Evolutionary conservation across 371 early-diverging fungal genomes (phyloP).

Genomic region (Vavraia culicis): DNA sequence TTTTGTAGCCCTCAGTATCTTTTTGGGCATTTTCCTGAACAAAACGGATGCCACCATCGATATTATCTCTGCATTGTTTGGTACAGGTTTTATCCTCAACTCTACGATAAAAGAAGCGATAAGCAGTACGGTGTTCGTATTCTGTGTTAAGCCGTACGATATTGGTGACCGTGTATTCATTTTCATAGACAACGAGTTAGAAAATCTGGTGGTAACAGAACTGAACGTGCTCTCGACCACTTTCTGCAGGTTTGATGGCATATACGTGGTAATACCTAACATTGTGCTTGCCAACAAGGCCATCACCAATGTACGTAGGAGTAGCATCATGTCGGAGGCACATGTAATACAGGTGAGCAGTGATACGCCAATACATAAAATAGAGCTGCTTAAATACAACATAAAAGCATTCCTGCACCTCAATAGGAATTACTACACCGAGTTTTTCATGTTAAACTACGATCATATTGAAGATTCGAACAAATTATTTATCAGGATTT

Average conservation of each 20-base stretch:
- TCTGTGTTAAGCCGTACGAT: conserved; percentile 44
- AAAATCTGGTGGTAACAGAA: conserved; percentile 43
- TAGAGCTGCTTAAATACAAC: conserved; percentile 31
- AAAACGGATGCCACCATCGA: conserved; percentile 28
- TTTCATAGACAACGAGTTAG: conserved; percentile 30
- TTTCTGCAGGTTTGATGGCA: conserved; percentile 43
- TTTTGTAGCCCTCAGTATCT: conserved; percentile 21
- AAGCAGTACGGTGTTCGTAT: conserved; percentile 41
- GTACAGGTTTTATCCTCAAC: conserved; percentile 39
- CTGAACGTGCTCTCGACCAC: conserved; percentile 44
- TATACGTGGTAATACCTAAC: conserved; percentile 42
- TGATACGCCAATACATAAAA: conserved; percentile 32
- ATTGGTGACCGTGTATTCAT: conserved; percentile 44
- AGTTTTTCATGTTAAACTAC: conserved; percentile 42
- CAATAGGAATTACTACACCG: conserved; percentile 36
- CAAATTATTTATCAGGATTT: conserved; percentile 41
- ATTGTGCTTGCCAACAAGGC: conserved; percentile 29
- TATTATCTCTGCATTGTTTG: conserved; percentile 40
- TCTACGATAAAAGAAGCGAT: conserved; percentile 36
- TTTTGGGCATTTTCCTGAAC: conserved; percentile 17
- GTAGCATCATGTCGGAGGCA: conserved; percentile 38
- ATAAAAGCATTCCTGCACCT: conserved; percentile 35
- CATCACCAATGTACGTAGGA: conserved; percentile 42
- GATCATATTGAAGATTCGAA: conserved; percentile 42
- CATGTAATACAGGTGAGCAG: conserved; percentile 39